A percentile compares a stretch with the other conserved stretches of the same genome.
Conservation (phyloP, 352 stramenopile species). For the Pythium insidiosum region DNA sequence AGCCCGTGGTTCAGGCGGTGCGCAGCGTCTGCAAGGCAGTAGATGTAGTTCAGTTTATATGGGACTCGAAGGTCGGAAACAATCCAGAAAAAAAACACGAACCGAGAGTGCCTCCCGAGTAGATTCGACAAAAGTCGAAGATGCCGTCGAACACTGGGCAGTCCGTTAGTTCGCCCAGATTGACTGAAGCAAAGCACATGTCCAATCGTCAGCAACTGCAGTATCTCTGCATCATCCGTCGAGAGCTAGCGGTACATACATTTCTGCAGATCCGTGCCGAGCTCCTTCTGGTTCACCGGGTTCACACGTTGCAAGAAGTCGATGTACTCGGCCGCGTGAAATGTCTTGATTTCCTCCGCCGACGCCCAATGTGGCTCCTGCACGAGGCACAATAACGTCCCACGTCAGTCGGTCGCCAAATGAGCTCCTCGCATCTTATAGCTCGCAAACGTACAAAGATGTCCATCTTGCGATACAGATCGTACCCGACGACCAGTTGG, state of each 20-base stretch:
- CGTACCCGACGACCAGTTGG: constrained; percentile 98
- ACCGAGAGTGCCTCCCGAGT: constrained; percentile 93
- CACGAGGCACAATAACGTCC: neutral
- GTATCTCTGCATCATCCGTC: no score
- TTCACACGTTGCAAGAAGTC: constrained; percentile 95
- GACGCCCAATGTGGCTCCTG: constrained; percentile 78
- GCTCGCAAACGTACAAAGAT: constrained; percentile 82
- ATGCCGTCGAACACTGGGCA: constrained; percentile 99
- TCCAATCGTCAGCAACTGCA: no score
- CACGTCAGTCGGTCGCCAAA: neutral
- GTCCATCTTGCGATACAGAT: constrained; percentile 98
- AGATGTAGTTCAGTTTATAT: neutral
- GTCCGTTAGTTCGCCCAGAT: constrained; percentile 95
- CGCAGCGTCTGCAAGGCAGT: constrained; percentile 81
- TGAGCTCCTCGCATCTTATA: neutral
- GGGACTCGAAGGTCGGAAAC: neutral
- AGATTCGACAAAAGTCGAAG: constrained; percentile 98
- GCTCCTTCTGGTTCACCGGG: constrained; percentile 90
- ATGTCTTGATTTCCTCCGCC: constrained; percentile 93
- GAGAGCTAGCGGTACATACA: constrained; percentile 40
- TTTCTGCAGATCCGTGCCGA: constrained; percentile 60
- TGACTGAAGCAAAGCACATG: no score
- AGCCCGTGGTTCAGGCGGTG: constrained; percentile 94
- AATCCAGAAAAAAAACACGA: neutral
- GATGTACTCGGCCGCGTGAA: constrained; percentile 98